phyloP scores from a whole-genome alignment of 148 eudicot genomes.

The Arctostaphylos glauca region DNA sequence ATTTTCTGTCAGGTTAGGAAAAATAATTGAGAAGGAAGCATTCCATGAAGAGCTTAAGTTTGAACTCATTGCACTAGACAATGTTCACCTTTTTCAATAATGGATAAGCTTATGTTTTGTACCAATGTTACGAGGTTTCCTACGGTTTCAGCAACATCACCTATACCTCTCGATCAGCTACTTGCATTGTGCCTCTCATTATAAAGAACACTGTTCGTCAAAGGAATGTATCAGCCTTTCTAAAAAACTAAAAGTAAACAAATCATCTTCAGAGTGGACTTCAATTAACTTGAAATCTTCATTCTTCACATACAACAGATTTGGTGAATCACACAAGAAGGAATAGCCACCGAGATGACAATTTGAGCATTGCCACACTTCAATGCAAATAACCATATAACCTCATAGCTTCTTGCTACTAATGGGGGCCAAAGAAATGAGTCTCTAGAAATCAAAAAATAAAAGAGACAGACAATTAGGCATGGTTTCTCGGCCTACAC shows the following conservation, averaged over 20 bases:
- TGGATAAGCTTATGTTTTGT: not conserved
- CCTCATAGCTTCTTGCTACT: constrained; percentile 5
- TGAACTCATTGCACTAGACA: not conserved
- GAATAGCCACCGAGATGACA: not conserved
- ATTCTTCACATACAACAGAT: not conserved
- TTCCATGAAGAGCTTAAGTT: not conserved
- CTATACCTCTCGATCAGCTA: not conserved
- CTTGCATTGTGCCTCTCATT: not conserved
- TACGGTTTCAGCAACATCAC: not conserved
- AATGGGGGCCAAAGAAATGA: not conserved
- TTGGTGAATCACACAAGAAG: not conserved
- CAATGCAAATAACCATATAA: not conserved
- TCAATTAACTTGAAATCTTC: not conserved
- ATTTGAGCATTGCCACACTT: constrained; percentile 8
- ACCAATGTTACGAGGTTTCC: not conserved
- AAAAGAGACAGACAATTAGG: not conserved
- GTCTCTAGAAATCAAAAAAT: not conserved
- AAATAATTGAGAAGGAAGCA: not conserved
- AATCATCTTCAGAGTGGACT: not conserved
- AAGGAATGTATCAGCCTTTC: not conserved
- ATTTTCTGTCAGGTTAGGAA: constrained; percentile 33
- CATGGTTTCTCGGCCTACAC: constrained; percentile 17
- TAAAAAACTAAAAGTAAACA: not conserved
- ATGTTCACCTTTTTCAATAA: not conserved
- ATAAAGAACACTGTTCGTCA: not conserved